Evolutionary conservation across 129 eudicot genomes (phyloP).

Genomic region (Calendula officinalis): DNA sequence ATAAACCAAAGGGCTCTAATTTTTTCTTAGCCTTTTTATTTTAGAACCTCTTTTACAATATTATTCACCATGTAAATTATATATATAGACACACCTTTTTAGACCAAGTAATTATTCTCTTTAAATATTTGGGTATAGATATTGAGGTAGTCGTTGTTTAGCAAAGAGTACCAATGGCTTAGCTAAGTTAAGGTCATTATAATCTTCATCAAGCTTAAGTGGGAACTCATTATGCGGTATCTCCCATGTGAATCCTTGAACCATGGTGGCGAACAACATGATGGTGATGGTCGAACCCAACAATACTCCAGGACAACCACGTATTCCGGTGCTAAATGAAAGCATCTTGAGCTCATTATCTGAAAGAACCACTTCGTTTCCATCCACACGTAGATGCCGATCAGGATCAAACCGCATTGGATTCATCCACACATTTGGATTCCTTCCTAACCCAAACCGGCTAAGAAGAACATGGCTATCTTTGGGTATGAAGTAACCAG

Average conservation of each 20-base stretch:
- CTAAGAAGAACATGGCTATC: not conserved
- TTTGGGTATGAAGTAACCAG: not conserved
- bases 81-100: too few species aligned
- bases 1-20: too few species aligned
- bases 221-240: not conserved
- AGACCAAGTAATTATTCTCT: too few species aligned
- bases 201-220: too few species aligned
- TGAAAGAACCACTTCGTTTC: not conserved
- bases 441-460: not conserved
- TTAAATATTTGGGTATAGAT: too few species aligned
- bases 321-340: not conserved
- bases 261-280: not conserved
- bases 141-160: too few species aligned
- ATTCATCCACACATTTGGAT: not conserved
- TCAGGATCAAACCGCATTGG: not conserved
- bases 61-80: too few species aligned
- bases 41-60: too few species aligned
- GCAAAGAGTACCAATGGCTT: too few species aligned
- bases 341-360: not conserved
- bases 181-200: too few species aligned
- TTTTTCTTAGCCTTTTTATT: too few species aligned
- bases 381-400: not conserved
- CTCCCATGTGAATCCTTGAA: not conserved
- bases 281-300: not conserved
- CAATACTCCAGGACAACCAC: not conserved